Base-by-base conservation (phyloP, 371 early-diverging fungal species). In the Gilbertella persicaria region DNA sequence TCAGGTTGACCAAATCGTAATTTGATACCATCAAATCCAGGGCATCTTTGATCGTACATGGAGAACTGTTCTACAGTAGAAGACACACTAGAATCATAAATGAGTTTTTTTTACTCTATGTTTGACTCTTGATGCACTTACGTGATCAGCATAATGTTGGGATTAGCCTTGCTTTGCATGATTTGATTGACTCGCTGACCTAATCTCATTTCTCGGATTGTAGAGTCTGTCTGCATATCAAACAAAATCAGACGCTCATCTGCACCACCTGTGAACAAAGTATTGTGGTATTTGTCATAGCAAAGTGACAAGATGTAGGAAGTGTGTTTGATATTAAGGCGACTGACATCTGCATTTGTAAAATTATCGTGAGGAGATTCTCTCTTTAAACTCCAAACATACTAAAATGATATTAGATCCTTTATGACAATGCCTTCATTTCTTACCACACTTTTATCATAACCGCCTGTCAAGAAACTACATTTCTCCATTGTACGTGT, bases 391-490 rank as follows among this genome's bases (percentile, higher is more conserved):
- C 33, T 52, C 61, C 65, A 64, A 1, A 71, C 42, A 33, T 57
- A 64, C 62, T 69, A 29, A 23, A 26, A 16, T 24, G 25, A 9
- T 42, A 33, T 14, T 10, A 48, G 16, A 7, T 16, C n/a, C n/a
- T 29, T 38, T 17, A 25, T 10, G 17, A 19, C 26, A 29, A 16
- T 3, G 14, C 2, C 9, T 29, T 13, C 16, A 41, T 1, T 5
- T 20, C 50, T 60, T 67, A 73, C 73, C 47, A 67, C 56, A 26
- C 45, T 45, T 28, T 69, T 64, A 45, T 75, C 75, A 37, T 51
- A 55, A 1, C 69, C 71, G 24, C 69, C 75, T 0, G 71, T 75
- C 2, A 75, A 65, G 50, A 71, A 61, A n/a, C 48, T 66, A 17
- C 64, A 46, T 14, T 35, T 49, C 13, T 63, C 63, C 8, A 42